Evolutionary conservation across 495 filamentous ascomycete species (phyloP).

Genomic region (Aspergillus saccharolyticus): DNA sequence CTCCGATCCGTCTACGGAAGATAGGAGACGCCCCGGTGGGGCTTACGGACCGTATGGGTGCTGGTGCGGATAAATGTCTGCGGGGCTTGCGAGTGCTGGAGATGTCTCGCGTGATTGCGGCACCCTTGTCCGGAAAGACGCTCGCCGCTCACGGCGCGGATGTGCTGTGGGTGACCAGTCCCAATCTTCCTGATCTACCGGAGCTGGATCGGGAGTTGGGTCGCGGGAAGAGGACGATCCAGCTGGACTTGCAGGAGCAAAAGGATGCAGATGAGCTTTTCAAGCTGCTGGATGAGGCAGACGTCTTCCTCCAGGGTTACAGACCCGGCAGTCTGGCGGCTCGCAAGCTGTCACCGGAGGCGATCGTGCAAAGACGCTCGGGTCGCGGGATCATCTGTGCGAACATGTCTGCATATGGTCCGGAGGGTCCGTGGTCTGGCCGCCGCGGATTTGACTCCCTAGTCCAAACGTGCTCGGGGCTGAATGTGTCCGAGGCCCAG

Average conservation of each 20-base stretch:
- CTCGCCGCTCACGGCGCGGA: constrained; percentile 57
- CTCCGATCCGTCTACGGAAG: constrained; percentile 34
- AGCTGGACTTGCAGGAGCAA: constrained; percentile 46
- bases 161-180: constrained; percentile 58
- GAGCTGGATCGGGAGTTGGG: constrained; percentile 65
- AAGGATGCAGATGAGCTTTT: constrained; percentile 41
- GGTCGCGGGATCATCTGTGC: constrained; percentile 53
- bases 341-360: constrained; percentile 44
- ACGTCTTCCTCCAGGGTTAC: constrained; percentile 52
- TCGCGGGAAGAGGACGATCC: constrained; percentile 50
- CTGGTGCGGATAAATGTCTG: constrained; percentile 17
- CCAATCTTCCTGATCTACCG: constrained; percentile 56
- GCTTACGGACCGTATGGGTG: constrained; percentile 5
- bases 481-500: constrained; percentile 39
- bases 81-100: constrained; percentile 46
- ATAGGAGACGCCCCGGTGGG: constrained; percentile 20
- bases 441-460: constrained; percentile 42
- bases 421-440: constrained; percentile 22
- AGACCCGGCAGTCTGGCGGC: constrained; percentile 51
- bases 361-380: constrained; percentile 34
- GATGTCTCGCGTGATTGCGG: constrained; percentile 49
- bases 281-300: constrained; percentile 42
- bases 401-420: constrained; percentile 58
- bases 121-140: constrained; percentile 50
- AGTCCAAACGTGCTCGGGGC: constrained; percentile 46